phyloP scores from a whole-genome alignment of 2,329 filamentous ascomycete genomes.

The Microcyclospora tardicrescens region DNA sequence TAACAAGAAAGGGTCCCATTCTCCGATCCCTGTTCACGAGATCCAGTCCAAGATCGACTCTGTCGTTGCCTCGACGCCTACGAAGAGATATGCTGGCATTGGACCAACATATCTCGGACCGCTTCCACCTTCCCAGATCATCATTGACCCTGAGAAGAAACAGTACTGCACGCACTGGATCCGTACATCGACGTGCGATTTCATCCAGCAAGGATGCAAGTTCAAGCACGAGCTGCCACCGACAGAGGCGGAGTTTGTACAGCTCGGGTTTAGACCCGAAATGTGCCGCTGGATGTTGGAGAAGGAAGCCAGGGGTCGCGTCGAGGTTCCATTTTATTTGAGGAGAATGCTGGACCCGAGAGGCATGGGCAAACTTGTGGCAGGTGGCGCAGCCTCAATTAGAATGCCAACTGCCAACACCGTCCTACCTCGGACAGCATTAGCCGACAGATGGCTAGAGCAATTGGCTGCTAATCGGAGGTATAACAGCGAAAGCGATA shows the following conservation, averaged over 20 bases:
- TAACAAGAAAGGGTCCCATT: not conserved
- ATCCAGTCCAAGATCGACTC: not conserved
- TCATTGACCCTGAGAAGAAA: constrained; percentile 43
- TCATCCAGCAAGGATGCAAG: constrained; percentile 71
- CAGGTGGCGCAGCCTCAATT: too few relatives aligned
- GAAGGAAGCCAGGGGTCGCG: constrained; percentile 14
- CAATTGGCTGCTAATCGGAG: too few relatives aligned
- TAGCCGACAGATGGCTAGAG: too few relatives aligned
- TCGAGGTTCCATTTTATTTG: too few relatives aligned
- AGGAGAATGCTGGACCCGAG: too few relatives aligned
- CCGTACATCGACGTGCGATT: constrained; percentile 71
- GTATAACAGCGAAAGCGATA: too few relatives aligned
- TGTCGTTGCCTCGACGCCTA: not conserved
- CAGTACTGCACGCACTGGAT: constrained; percentile 86
- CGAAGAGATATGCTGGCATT: constrained; percentile 8
- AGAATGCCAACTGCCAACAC: too few relatives aligned
- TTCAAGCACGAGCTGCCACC: constrained; percentile 83
- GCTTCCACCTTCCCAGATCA: constrained; percentile 24
- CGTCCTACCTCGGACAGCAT: too few relatives aligned
- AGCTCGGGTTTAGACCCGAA: constrained; percentile 48
- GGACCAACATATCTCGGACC: constrained; percentile 1
- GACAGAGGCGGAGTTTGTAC: constrained; percentile 36
- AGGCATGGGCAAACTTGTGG: too few relatives aligned
- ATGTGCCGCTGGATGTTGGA: constrained; percentile 46
- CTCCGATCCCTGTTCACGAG: not conserved